Conservation (phyloP, 2,329 filamentous ascomycete species). For the Penicillium sp. region DNA sequence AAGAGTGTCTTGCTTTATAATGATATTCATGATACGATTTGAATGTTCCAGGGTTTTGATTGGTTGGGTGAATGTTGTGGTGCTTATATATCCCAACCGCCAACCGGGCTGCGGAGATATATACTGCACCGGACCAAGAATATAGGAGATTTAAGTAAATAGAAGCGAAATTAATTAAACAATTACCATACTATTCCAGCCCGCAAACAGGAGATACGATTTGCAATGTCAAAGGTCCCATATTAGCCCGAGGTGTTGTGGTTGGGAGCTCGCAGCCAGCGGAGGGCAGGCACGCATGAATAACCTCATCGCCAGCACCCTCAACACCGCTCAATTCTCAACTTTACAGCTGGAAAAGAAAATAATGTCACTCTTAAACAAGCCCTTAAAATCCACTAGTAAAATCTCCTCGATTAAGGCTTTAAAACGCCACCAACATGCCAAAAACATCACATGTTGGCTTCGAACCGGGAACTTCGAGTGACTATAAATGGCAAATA, state of each 20-base stretch:
- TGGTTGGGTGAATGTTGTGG: too few species aligned
- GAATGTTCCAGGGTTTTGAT: too few species aligned
- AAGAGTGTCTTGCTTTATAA: too few species aligned
- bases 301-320: not conserved
- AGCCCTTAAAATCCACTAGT: not conserved
- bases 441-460: not conserved
- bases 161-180: too few species aligned
- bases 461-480: not conserved
- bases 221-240: too few species aligned
- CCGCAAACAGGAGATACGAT: too few species aligned
- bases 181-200: too few species aligned
- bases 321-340: not conserved
- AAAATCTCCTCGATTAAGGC: not conserved
- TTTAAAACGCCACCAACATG: not conserved
- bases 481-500: not conserved
- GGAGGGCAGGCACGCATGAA: not conserved
- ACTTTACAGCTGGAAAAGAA: not conserved
- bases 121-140: too few species aligned
- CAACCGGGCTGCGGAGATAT: too few species aligned
- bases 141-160: too few species aligned
- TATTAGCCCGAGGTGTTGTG: not conserved
- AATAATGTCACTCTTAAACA: not conserved
- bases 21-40: too few species aligned
- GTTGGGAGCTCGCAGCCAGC: not conserved
- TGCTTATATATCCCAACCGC: too few species aligned